Percentiles rank a stretch among this genome's conserved stretches.
phyloP scores from a whole-genome alignment of 2,329 filamentous ascomycete species.

The Biscogniauxia mediterranea region DNA sequence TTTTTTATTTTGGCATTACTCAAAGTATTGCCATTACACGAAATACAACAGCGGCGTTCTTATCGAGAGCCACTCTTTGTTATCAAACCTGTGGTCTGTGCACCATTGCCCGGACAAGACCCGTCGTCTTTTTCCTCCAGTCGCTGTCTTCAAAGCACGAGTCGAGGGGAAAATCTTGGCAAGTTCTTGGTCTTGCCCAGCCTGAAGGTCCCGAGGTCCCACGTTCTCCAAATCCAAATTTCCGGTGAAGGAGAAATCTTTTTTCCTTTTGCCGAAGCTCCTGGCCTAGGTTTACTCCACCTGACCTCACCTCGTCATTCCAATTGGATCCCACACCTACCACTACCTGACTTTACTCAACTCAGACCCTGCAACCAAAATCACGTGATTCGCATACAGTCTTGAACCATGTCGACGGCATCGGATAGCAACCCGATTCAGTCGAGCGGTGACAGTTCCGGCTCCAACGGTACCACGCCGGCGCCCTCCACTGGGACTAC shows the following conservation, averaged over 20 bases:
- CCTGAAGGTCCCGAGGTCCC: too few species aligned
- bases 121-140: not conserved
- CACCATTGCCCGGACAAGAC: not conserved
- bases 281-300: not conserved
- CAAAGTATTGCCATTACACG: not conserved
- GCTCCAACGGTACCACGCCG: conserved; percentile 53
- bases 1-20: conserved; percentile 1
- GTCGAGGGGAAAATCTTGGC: not conserved
- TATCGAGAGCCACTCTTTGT: not conserved
- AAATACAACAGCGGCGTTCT: not conserved
- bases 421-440: conserved; percentile 26
- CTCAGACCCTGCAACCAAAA: too few species aligned
- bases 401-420: conserved; percentile 27
- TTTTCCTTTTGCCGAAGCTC: not conserved
- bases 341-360: too few species aligned
- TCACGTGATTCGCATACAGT: too few species aligned
- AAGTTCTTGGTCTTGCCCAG: not conserved
- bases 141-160: not conserved
- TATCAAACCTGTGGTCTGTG: not conserved
- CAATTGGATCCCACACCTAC: too few species aligned
- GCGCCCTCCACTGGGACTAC: conserved; percentile 50
- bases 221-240: not conserved
- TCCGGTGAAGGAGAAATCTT: conserved; percentile 3
- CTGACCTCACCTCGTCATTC: too few species aligned
- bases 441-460: conserved; percentile 37